Evolutionary conservation across 1,284 basidiomycete species (phyloP).

Genomic region (Athelia psychrophila): DNA sequence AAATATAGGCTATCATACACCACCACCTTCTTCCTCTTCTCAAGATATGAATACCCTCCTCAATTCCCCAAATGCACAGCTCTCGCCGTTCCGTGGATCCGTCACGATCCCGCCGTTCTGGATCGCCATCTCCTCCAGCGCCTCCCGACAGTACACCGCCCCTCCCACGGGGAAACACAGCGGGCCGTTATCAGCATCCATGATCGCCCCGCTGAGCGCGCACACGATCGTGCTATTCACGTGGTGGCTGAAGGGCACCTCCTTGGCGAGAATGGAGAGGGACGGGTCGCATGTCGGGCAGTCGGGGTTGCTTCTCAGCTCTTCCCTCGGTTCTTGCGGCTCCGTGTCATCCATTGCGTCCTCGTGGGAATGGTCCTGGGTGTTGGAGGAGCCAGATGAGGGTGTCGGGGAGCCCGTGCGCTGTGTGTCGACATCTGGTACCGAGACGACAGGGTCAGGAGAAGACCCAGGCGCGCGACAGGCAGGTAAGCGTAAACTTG

Average conservation of each 20-base stretch:
- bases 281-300: constrained; percentile 89
- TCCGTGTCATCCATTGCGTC: no score
- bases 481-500: constrained; percentile 82
- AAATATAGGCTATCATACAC: no score
- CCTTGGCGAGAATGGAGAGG: constrained; percentile 74
- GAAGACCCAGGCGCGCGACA: constrained; percentile 28
- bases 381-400: no score
- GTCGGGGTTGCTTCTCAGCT: constrained; percentile 57
- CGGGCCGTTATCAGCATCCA: constrained; percentile 91
- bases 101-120: constrained; percentile 73
- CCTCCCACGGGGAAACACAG: constrained; percentile 87
- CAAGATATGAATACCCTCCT: constrained; percentile 88
- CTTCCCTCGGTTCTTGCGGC: no score
- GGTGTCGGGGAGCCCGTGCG: background rate
- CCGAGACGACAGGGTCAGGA: no score
- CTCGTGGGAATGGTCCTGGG: no score
- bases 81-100: constrained; percentile 76
- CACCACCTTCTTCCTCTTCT: no score
- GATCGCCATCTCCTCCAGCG: constrained; percentile 81
- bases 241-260: constrained; percentile 93
- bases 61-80: constrained; percentile 63
- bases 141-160: constrained; percentile 90
- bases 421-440: background rate
- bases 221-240: constrained; percentile 96
- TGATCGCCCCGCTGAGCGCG: constrained; percentile 84